A percentile compares a stretch with the other conserved stretches of the same genome.
phyloP scores from a whole-genome alignment of 2,329 filamentous ascomycete species.

The Phyllosticta paracitricarpa region DNA sequence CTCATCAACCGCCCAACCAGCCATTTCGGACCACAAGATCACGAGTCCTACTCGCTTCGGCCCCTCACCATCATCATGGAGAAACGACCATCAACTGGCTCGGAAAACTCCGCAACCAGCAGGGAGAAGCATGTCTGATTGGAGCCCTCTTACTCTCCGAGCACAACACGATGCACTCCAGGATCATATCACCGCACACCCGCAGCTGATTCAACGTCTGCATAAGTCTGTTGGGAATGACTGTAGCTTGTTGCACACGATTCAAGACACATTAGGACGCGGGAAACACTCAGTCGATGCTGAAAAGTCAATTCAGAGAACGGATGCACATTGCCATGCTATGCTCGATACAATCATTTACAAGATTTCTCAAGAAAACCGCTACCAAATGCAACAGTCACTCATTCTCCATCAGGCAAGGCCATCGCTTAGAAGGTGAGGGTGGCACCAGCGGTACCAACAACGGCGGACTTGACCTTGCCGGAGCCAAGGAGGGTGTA shows the following conservation, averaged over 20 bases:
- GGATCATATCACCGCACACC: too few species aligned
- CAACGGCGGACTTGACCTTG: conserved; percentile 29
- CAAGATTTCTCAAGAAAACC: not conserved
- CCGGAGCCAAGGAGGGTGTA: conserved; percentile 24
- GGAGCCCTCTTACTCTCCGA: not conserved
- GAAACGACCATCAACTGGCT: not conserved
- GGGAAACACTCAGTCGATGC: not conserved
- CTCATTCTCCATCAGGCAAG: not conserved
- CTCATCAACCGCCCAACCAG: not conserved
- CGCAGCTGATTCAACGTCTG: too few species aligned
- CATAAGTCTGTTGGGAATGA: too few species aligned
- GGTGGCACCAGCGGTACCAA: conserved; percentile 30
- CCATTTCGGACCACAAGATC: not conserved
- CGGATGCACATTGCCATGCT: not conserved
- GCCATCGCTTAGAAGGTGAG: conserved; percentile 21
- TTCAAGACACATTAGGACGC: not conserved
- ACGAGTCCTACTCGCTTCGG: not conserved
- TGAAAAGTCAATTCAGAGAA: not conserved
- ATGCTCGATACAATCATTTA: not conserved
- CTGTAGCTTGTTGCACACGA: not conserved
- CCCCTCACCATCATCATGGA: not conserved
- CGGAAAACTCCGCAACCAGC: not conserved
- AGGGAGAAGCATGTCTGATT: not conserved
- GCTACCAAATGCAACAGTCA: not conserved
- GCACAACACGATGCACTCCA: too few species aligned